Base-by-base conservation (phyloP, 768 basidiomycete species). In the Hericium rajendrae region DNA sequence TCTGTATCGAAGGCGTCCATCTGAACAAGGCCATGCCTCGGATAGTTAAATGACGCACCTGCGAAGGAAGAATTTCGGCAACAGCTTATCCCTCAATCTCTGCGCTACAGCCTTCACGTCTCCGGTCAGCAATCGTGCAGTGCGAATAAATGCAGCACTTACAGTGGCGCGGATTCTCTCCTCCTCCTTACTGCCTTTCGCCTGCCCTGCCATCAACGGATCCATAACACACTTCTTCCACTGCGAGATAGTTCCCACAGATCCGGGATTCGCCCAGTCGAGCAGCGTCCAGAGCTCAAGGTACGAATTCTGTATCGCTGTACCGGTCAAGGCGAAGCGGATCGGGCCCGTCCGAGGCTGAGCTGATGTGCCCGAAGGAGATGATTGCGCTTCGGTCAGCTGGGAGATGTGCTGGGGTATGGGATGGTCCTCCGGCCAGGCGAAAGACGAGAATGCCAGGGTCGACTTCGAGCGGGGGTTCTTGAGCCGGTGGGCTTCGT, bases 401-500 rank as follows among this genome's bases (percentile, higher is more conserved):
- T 59, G 60, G 12, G 15, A 73, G 69, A 28, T 41, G 22, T 63
- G 60, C 38, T 15, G 9, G 12, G 62, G 62, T 18, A 37, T 38
- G 11, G 55, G 15, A 6, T 59, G 62, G 40, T 39, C 51, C 16
- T 59, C 60, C 0, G 57, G 41, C 66, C 89, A 92, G 0, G 69
- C 50, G 64, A 97, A 90, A 53, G 76, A 80, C 63, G 86, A 82
- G 57, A 86, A 84, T 0, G 91, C 86, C n/a, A 67, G 49, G 0
- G 87, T 83, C 3, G 84, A 80, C 59, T 82, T 79, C 0, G 88
- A 80, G 2, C 71, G 67, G 2, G 84, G 79, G 60, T 93, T 94
- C 72, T 97, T 97, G 65, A 95, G 78, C 2, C 82, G 79, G 68
- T 98, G 95, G 0, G 84, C 94, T 69, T 98, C 95, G 63, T 98